phyloP scores from a whole-genome alignment of 768 basidiomycete genomes.

The Tulasnella sp. region DNA sequence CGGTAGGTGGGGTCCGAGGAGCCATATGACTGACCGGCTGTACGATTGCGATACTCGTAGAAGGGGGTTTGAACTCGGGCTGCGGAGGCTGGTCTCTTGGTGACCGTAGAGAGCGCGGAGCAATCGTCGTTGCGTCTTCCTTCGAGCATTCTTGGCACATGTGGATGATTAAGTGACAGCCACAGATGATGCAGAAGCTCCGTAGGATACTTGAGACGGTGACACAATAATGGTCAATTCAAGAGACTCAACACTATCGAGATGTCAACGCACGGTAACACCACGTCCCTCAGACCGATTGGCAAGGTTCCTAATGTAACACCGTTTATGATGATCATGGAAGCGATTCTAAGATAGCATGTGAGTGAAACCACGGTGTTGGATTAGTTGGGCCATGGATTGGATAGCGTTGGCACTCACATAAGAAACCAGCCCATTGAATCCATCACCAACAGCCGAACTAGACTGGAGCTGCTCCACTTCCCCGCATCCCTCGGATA shows the following conservation, averaged over 20 bases:
- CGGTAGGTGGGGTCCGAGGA: background rate
- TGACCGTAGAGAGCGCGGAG: background rate
- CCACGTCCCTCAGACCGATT: background rate
- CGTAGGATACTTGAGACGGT: background rate
- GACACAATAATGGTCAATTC: background rate
- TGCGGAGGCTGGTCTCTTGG: too few species aligned
- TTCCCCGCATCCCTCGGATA: slow-evolving; percentile 3
- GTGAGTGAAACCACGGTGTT: background rate
- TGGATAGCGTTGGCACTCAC: background rate
- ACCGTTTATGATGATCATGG: background rate
- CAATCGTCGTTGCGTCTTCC: background rate
- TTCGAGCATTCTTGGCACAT: background rate
- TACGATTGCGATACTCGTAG: too few species aligned
- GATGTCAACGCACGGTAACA: background rate
- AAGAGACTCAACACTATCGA: background rate
- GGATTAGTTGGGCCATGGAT: background rate
- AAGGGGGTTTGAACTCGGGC: too few species aligned
- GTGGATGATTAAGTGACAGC: slow-evolving; percentile 11
- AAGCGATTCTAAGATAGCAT: background rate
- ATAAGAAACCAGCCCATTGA: slow-evolving; percentile 12
- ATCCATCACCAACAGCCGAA: slow-evolving; percentile 10
- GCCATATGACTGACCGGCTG: too few species aligned
- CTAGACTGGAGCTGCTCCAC: background rate
- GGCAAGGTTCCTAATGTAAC: background rate
- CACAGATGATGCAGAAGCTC: background rate